Base-by-base conservation (phyloP, 139 green algal genomes). In the Chlorella ohadii region DNA sequence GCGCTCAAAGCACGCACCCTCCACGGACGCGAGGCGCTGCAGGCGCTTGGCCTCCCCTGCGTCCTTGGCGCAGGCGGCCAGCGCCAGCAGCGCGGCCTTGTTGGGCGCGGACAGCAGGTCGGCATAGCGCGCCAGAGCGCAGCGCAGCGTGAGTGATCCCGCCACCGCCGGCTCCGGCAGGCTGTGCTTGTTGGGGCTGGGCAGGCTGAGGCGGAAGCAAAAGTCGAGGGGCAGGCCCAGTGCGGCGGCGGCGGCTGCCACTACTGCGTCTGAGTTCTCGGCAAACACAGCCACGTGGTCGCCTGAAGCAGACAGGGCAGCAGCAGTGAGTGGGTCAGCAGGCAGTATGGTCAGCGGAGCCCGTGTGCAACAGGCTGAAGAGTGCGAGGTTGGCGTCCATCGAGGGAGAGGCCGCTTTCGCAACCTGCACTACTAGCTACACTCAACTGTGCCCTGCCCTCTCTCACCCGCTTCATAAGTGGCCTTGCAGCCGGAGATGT, bases 211-310 rank as follows among this genome's bases (percentile, higher is more conserved):
- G 39, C 31, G 56, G 65, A 91, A 88, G 72, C 64, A 71, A 22
- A 41, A 23, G 81, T 76, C 41, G 23, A 88, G 73, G 16, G 81
- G 76, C 36, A 81, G 47, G 4, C 93, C 92, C 70, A 99, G 88
- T 16, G 91, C 64, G 4, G 67, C n/a, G 11, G 94, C 94, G 2
- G 91, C 92, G 47, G 87, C 76, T 28, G 90, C 71, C 22, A 99
- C 94, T 4, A 96, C 84, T 0, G 90, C 87, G 0, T 74, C 34
- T 6, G 66, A 75, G 91, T 99, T 99, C 34, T 93, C 87, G 0
- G 94, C 85, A 72, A 93, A 93, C 23, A 99, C 82, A 25, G 90
- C 97, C 68, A 99, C 91, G 84, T 99, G 97, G 88, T 99, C 97
- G 0, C 97, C 96, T 12, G 89, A 68, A 64, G 91, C 15, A 16